Evolutionary conservation across 345 rosid genomes (phyloP), one percentile per base, ranked within the genome.

Genomic region (Cardiospermum halicacabum): DNA sequence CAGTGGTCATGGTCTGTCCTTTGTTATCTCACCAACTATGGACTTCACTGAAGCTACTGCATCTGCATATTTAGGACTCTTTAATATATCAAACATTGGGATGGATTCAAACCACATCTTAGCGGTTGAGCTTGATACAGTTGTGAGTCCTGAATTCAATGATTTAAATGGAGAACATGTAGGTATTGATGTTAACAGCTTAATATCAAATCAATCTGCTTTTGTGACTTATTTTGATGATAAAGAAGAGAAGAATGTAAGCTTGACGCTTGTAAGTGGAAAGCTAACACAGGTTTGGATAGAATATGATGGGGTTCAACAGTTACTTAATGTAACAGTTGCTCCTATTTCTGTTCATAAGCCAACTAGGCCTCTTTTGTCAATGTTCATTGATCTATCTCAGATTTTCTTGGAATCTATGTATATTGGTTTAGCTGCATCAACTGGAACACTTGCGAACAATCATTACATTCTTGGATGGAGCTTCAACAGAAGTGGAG

Each of bases 151-250:
- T 11, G 89, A 81, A 53, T 71, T 80, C 26, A 40, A 62, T 0
- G 88, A 84, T 66, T 73, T 69, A 12, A 39, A 82, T n/a, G 78
- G 56, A 32, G 84, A 85, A n/a, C 95, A 83, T 26, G 85, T 85
- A 5, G 87, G 85, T 7, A 74, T 85, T 4, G 85, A 88, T 62
- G 45, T 88, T 51, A 85, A 79, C 25, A 69, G 71, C n/a, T 59
- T 84, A 37, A 10, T 1, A 16, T 89, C 96, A 7, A 11, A 40
- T 3, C 26, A 15, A 25, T 67, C 85, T 18, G 54, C 68, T 22
- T 9, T 82, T 0, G 80, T 86, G 2, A 71, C 73, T 1, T 88
- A 83, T 39, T 71, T 69, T 58, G 74, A 51, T 11, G 65, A 64
- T 21, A 26, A 22, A 43, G 78, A 67, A 3, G 63, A 53, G 1